Evolutionary conservation across 1,284 basidiomycete species (phyloP), one percentile per base, ranked within the genome.

Genomic region (Rhodotorula sp.): DNA sequence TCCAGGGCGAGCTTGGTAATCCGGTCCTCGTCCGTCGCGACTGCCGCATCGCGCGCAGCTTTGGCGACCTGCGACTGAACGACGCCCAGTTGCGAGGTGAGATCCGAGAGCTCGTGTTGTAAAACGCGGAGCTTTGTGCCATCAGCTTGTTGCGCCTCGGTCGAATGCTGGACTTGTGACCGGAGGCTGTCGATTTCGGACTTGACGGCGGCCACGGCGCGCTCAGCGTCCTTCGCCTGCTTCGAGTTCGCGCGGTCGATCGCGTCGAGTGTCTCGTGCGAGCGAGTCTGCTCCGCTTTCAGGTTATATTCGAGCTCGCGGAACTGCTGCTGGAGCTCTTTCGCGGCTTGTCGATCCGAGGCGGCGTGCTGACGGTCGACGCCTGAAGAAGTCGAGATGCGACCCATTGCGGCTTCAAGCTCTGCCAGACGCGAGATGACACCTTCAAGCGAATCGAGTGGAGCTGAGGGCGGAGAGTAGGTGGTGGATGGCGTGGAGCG

Each of bases 391-490:
- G 71, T 66, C 0, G 81, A 79, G 4, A 82, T 69, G 8, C 76
- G 62, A 4, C 77, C 76, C 33, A 82, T 75, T 0, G 80, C 79
- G 0, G 72, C 64, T 60, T 83, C 83, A 56, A 83, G 76, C 6
- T 76, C 68, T 2, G 79, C 74, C 6, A 95, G 82, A 17, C 92
- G 87, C 1, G 84, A 82, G 5, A 88, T 83, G 29, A 94, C 82
- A 71, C 91, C 91, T 8, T 87, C 85, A 60, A 93, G 82, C 76
- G 89, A 86, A 18, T 84, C 84, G 2, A 88, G 86, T 10, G 89
- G 89, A 8, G 83, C 77, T 15, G 85, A 83, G 0, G 90, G 88
- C 3, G 79, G 69, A 29, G 48, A 51, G 67, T 75, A 80, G 17
- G 62, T 33, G 10, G 62, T 17, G 7, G 70, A n/a, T 1, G 15